Conservation (phyloP, 495 filamentous ascomycete genomes). For the Corynascus novoguineensis region DNA sequence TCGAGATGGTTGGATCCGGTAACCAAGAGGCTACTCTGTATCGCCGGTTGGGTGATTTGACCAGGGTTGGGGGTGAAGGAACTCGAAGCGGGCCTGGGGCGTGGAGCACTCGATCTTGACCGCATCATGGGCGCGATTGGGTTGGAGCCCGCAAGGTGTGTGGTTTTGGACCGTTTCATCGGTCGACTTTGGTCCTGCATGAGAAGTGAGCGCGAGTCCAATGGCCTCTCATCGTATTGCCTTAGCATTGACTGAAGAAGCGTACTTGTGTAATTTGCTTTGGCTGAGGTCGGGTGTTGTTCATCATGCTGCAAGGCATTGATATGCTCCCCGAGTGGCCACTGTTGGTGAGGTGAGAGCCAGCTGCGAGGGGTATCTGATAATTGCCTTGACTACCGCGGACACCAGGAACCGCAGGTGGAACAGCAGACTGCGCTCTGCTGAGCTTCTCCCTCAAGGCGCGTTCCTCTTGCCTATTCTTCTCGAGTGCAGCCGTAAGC, state of each 20-base stretch:
- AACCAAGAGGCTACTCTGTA: conserved; percentile 4
- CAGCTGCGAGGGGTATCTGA: conserved; percentile 24
- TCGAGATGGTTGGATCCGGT: conserved; percentile 5
- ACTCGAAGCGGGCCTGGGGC: neutral
- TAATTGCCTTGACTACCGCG: conserved; percentile 27
- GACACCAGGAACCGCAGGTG: conserved; percentile 10
- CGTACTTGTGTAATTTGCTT: conserved; percentile 21
- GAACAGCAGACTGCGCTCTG: conserved; percentile 15
- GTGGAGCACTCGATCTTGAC: conserved; percentile 24
- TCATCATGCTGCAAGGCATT: conserved; percentile 28
- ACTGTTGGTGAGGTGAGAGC: conserved; percentile 21
- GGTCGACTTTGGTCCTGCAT: conserved; percentile 25
- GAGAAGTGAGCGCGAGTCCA: conserved; percentile 8
- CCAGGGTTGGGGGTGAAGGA: conserved; percentile 12
- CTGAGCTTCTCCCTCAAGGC: conserved; percentile 19
- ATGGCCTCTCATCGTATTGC: neutral
- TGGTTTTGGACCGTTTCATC: conserved; percentile 34
- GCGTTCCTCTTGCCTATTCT: conserved; percentile 18
- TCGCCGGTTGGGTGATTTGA: conserved; percentile 10
- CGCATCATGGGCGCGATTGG: conserved; percentile 25
- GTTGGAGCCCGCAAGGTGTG: conserved; percentile 19
- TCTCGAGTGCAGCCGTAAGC: conserved; percentile 18
- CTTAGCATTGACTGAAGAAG: neutral
- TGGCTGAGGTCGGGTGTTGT: neutral
- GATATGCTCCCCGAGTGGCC: conserved; percentile 30